These are phyloP conservation scores for Guillardia theta DNA, from an alignment of 78 protist genomes.

Conservation along the genomic window DNA sequence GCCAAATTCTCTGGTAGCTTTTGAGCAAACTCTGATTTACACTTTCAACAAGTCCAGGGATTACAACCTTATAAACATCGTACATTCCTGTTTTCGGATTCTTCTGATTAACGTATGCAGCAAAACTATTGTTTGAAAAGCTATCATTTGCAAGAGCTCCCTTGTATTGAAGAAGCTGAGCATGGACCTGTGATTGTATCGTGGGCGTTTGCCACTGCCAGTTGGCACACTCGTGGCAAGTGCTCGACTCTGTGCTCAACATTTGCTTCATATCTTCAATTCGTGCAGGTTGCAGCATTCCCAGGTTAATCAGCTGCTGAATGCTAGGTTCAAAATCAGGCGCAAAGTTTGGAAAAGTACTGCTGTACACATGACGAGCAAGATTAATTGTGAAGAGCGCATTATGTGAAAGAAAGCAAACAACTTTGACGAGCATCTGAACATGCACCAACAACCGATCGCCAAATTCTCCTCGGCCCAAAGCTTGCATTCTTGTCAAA, in stretches of 20 bases:
- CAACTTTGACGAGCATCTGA: slow-evolving; percentile 29
- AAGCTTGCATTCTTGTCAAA: neutral
- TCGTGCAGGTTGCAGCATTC: neutral
- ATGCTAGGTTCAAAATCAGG: neutral
- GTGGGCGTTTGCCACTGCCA: neutral
- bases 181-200: too few relatives aligned
- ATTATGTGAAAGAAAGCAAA: neutral
- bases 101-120: too few relatives aligned
- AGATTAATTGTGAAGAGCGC: neutral
- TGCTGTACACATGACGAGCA: neutral
- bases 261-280: neutral
- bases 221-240: neutral
- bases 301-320: neutral
- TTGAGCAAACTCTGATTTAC: too few relatives aligned
- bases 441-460: neutral
- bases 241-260: neutral
- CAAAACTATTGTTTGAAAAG: too few relatives aligned
- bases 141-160: too few relatives aligned
- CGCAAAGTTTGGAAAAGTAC: slow-evolving; percentile 1
- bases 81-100: too few relatives aligned
- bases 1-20: too few relatives aligned
- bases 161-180: too few relatives aligned
- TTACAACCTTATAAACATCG: too few relatives aligned
- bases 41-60: too few relatives aligned
- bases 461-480: neutral